A percentile compares a stretch with the other conserved stretches of the same genome.
Evolutionary conservation across 2,329 filamentous ascomycete genomes (phyloP).

Genomic region (Tolypocladium ovalisporum): DNA sequence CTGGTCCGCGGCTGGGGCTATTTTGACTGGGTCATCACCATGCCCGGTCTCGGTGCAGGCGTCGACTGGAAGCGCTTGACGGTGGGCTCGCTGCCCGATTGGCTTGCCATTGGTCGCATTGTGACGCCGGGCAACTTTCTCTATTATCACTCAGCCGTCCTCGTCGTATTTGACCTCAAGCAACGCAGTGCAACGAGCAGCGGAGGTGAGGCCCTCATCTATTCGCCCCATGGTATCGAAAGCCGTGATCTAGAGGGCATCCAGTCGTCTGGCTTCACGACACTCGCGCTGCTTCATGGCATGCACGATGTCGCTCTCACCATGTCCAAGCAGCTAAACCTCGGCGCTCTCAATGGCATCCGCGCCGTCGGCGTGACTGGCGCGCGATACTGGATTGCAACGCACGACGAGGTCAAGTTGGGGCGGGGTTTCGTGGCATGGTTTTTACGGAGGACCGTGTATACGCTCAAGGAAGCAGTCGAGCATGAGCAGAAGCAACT

Average conservation of each 20-base stretch:
- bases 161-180: slow-evolving; percentile 38
- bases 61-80: slow-evolving; percentile 8
- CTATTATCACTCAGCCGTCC: slow-evolving; percentile 50
- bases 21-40: slow-evolving; percentile 43
- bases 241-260: slow-evolving; percentile 33
- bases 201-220: slow-evolving; percentile 44
- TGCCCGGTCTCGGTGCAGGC: slow-evolving; percentile 29
- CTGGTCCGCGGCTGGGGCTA: slow-evolving; percentile 47
- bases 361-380: slow-evolving; percentile 39
- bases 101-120: slow-evolving; percentile 50
- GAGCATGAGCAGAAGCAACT: slow-evolving; percentile 20
- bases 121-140: slow-evolving; percentile 41
- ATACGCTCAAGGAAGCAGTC: slow-evolving; percentile 31
- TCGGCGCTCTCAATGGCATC: slow-evolving; percentile 51
- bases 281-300: slow-evolving; percentile 52
- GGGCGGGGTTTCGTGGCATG: slow-evolving; percentile 45
- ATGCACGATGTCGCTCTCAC: slow-evolving; percentile 47
- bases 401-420: slow-evolving; percentile 53
- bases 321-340: slow-evolving; percentile 45
- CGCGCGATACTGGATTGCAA: slow-evolving; percentile 53
- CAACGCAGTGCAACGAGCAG: not conserved
- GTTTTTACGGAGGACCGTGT: slow-evolving; percentile 33
- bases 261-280: slow-evolving; percentile 28
- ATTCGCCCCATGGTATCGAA: slow-evolving; percentile 53
- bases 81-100: slow-evolving; percentile 35